Conservation (phyloP, 768 basidiomycete species). For the Agaricus subrufescens region DNA sequence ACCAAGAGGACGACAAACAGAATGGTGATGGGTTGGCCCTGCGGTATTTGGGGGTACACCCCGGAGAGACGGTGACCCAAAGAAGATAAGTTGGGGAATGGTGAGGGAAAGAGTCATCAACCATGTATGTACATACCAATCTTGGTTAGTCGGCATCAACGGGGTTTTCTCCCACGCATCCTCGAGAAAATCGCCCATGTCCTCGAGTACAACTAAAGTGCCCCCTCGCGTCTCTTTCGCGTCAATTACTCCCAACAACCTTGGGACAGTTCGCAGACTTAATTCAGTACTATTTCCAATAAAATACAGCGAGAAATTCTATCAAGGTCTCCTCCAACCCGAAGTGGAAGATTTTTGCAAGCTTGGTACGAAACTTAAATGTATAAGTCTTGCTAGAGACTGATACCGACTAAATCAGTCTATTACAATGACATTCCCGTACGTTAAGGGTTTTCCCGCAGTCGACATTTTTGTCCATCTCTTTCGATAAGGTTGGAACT, state of each 20-base stretch:
- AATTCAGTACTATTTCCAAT: constrained; percentile 85
- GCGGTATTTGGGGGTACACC: neutral
- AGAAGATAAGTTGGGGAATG: neutral
- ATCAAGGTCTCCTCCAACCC: constrained; percentile 68
- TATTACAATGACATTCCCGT: constrained; percentile 90
- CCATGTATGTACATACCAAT: neutral
- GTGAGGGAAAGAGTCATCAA: neutral
- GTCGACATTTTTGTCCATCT: constrained; percentile 11
- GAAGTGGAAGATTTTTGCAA: constrained; percentile 86
- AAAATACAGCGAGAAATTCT: constrained; percentile 86
- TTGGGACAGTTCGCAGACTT: constrained; percentile 69
- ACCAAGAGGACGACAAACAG: neutral
- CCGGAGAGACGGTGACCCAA: neutral
- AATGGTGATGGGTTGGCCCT: neutral
- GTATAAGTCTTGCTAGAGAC: constrained; percentile 8
- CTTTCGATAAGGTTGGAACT: constrained; percentile 56
- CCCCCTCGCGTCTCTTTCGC: constrained; percentile 58
- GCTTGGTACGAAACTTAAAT: constrained; percentile 56
- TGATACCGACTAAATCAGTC: constrained; percentile 38
- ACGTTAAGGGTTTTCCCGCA: constrained; percentile 17
- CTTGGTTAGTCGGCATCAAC: constrained; percentile 2
- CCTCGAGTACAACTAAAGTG: constrained; percentile 10
- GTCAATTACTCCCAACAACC: constrained; percentile 74
- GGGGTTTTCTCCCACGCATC: constrained; percentile 7
- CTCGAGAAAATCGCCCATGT: constrained; percentile 9